Conservation (phyloP, 345 rosid genomes). For the Eucalyptus urophylla region DNA sequence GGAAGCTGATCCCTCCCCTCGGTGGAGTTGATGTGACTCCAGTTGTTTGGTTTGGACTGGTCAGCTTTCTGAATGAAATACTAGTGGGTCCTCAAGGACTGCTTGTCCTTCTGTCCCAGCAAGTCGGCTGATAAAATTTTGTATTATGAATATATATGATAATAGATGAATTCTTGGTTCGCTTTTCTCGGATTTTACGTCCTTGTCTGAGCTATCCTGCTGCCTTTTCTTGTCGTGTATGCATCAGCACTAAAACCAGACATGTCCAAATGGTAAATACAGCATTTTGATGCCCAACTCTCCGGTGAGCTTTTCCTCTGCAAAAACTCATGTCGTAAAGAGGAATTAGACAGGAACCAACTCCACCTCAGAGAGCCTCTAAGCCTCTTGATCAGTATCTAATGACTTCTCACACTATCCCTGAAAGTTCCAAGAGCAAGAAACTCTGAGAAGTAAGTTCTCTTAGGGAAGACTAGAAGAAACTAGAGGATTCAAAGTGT, state of each 20-base stretch:
- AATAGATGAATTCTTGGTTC: not conserved
- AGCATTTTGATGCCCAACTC: not conserved
- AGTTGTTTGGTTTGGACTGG: conserved; percentile 76
- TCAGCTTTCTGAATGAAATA: conserved; percentile 81
- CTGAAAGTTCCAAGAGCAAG: not conserved
- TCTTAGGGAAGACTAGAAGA: not conserved
- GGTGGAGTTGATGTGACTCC: conserved; percentile 94
- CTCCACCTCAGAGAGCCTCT: not conserved
- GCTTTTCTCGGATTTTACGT: not conserved
- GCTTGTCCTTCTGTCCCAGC: conserved; percentile 80
- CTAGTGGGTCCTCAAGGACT: conserved; percentile 91
- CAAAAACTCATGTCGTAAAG: not conserved
- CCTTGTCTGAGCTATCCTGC: not conserved
- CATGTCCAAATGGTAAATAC: not conserved
- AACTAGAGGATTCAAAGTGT: not conserved
- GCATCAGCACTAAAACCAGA: not conserved
- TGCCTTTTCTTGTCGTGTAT: not conserved
- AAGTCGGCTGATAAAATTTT: conserved; percentile 15
- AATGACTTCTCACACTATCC: not conserved
- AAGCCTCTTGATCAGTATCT: not conserved
- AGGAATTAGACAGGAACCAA: not conserved
- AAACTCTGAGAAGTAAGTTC: not conserved
- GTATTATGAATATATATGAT: not conserved
- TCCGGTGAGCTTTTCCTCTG: not conserved
- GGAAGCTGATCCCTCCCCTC: conserved; percentile 81